Percentiles rank a stretch among this genome's conserved stretches.
Evolutionary conservation across 2,329 filamentous ascomycete genomes (phyloP).

Genomic region (Orbilia oligospora): DNA sequence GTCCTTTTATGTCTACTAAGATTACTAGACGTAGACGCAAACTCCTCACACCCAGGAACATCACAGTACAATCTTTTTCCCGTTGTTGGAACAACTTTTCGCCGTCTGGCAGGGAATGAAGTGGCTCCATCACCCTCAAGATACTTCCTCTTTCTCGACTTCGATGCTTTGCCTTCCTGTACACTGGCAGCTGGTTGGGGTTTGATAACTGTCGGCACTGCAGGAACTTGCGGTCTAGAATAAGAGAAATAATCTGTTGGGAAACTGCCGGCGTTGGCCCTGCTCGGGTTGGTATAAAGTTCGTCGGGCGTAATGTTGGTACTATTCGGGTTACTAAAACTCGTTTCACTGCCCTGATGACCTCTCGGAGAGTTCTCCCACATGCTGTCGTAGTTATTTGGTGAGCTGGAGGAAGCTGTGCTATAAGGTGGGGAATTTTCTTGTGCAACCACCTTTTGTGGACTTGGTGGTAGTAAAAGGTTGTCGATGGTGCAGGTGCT

Average conservation of each 20-base stretch:
- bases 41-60: slow-evolving; percentile 58
- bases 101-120: slow-evolving; percentile 53
- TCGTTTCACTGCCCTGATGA: slow-evolving; percentile 53
- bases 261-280: slow-evolving; percentile 37
- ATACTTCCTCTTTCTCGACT: slow-evolving; percentile 55
- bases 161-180: slow-evolving; percentile 20
- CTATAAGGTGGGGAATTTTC: slow-evolving; percentile 43
- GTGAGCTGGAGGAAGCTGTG: slow-evolving; percentile 57
- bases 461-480: slow-evolving; percentile 20
- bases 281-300: slow-evolving; percentile 51
- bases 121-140: slow-evolving; percentile 55
- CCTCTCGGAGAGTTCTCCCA: slow-evolving; percentile 48
- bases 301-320: slow-evolving; percentile 59
- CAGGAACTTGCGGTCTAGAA: slow-evolving; percentile 17
- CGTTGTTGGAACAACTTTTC: slow-evolving; percentile 43
- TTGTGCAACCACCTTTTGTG: slow-evolving; percentile 5
- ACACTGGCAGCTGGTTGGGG: neutral
- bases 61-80: slow-evolving; percentile 57
- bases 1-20: slow-evolving; percentile 57
- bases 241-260: slow-evolving; percentile 56
- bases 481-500: slow-evolving; percentile 48
- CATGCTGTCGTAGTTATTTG: slow-evolving; percentile 49
- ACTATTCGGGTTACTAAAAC: slow-evolving; percentile 54
- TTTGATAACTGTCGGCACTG: neutral
- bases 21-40: slow-evolving; percentile 58